Conservation (phyloP, 495 filamentous ascomycete genomes). For the Penicillium lividum region DNA sequence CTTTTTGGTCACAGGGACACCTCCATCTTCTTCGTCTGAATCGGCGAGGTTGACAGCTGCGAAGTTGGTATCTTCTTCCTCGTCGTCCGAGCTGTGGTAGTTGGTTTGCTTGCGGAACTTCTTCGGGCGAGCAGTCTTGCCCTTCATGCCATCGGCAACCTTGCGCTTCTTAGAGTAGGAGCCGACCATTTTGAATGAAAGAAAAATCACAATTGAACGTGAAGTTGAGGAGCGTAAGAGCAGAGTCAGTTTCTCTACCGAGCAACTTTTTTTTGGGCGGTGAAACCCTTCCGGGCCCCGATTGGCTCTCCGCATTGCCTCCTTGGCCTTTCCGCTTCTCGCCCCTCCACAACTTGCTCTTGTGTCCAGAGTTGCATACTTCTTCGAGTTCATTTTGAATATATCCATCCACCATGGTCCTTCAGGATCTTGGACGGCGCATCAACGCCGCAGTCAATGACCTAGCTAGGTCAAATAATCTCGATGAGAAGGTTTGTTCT, state of each 20-base stretch:
- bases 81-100: constrained; percentile 72
- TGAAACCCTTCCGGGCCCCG: constrained; percentile 32
- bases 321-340: constrained; percentile 26
- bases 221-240: constrained; percentile 4
- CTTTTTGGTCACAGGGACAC: constrained; percentile 22
- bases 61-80: constrained; percentile 54
- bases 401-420: constrained; percentile 69
- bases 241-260: constrained; percentile 8
- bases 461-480: constrained; percentile 83
- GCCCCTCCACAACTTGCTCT: constrained; percentile 25
- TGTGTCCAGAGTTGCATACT: constrained; percentile 7
- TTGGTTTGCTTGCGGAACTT: constrained; percentile 69
- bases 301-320: constrained; percentile 39
- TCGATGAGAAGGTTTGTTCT: constrained; percentile 85
- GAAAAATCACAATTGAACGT: constrained; percentile 1
- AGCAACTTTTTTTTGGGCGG: constrained; percentile 41
- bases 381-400: constrained; percentile 9
- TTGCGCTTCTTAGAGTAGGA: constrained; percentile 59
- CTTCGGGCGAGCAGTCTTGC: constrained; percentile 56
- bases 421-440: constrained; percentile 97
- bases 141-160: constrained; percentile 57
- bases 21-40: constrained; percentile 58
- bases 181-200: constrained; percentile 37
- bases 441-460: constrained; percentile 96
- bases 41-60: constrained; percentile 66